These are phyloP conservation scores for Prunella vulgaris DNA, from an alignment of 257 asterid genomes.

Conservation along the genomic window DNA sequence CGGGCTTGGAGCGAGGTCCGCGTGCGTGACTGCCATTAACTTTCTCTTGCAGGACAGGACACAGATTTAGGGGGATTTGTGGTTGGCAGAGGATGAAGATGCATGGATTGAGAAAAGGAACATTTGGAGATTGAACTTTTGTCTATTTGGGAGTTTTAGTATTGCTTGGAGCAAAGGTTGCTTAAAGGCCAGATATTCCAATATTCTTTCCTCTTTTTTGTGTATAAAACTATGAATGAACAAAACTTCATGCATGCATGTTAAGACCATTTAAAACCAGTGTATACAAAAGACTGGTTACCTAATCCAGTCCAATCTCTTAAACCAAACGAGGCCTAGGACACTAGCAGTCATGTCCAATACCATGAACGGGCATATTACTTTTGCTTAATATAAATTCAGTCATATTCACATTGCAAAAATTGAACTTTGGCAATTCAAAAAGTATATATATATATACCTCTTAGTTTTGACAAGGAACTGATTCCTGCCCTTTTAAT, in stretches of 20 bases:
- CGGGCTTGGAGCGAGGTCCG: slow-evolving; percentile 66
- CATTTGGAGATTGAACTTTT: too few relatives aligned
- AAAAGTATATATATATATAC: background rate
- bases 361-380: too few relatives aligned
- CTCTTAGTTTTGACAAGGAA: background rate
- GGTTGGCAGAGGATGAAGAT: background rate
- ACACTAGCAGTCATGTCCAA: too few relatives aligned
- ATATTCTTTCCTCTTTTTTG: slow-evolving; percentile 25
- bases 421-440: background rate
- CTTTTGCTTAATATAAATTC: background rate
- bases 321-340: too few relatives aligned
- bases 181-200: slow-evolving; percentile 84
- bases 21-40: slow-evolving; percentile 83
- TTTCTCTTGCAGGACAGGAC: background rate
- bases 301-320: too few relatives aligned
- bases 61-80: background rate
- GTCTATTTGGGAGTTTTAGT: slow-evolving; percentile 47
- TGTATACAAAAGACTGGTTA: too few relatives aligned
- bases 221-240: too few relatives aligned
- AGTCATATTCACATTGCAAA: background rate
- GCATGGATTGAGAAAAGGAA: background rate
- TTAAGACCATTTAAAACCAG: background rate
- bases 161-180: slow-evolving; percentile 94
- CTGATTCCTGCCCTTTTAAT: background rate
- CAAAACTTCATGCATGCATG: background rate